Conservation (phyloP, 495 filamentous ascomycete species). For the Talaromyces borbonicus region DNA sequence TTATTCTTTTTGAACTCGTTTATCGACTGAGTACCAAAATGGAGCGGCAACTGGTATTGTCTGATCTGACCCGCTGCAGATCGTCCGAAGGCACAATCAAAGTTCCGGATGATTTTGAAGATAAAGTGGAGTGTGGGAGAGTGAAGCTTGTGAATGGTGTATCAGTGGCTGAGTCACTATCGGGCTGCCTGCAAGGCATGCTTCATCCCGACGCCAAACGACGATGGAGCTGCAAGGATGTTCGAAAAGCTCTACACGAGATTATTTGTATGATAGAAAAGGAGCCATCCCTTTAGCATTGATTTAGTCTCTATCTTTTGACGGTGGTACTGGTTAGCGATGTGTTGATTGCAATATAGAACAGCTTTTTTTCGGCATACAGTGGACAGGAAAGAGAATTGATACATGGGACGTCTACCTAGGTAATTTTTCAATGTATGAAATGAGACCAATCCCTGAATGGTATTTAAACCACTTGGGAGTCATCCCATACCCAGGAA, state of each 20-base stretch:
- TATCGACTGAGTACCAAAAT: constrained; percentile 43
- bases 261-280: constrained; percentile 5
- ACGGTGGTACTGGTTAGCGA: neutral
- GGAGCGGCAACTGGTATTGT: constrained; percentile 42
- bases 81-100: constrained; percentile 1
- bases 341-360: too few relatives aligned
- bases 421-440: too few relatives aligned
- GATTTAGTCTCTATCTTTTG: neutral
- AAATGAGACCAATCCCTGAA: too few relatives aligned
- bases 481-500: too few relatives aligned
- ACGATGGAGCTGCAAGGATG: constrained; percentile 30
- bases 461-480: too few relatives aligned
- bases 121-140: constrained; percentile 27
- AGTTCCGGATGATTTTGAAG: constrained; percentile 28
- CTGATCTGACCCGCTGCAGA: constrained; percentile 27
- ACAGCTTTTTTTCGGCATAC: too few relatives aligned
- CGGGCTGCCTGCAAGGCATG: constrained; percentile 38
- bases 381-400: too few relatives aligned
- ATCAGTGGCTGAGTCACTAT: constrained; percentile 28
- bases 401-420: too few relatives aligned
- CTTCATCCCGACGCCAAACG: constrained; percentile 26
- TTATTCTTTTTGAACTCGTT: constrained; percentile 44
- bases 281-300: constrained; percentile 1
- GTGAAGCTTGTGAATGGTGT: constrained; percentile 17
- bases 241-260: constrained; percentile 17